Conservation (phyloP, 768 basidiomycete genomes). For the Suillus decipiens region DNA sequence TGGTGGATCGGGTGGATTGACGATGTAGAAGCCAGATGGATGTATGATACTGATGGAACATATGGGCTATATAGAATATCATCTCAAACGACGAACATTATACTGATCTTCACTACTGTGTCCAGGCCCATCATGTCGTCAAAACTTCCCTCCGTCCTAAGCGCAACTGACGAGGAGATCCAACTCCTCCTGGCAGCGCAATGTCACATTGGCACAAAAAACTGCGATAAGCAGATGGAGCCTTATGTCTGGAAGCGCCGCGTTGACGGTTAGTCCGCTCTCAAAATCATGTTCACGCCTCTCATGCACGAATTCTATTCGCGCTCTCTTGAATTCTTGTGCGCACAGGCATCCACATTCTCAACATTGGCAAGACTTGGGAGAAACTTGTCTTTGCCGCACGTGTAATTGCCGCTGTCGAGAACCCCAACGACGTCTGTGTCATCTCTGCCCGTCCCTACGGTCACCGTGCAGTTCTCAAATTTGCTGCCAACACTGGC, state of each 20-base stretch:
- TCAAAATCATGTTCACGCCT: slow-evolving; percentile 14
- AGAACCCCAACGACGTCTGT: slow-evolving; percentile 97
- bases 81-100: slow-evolving; percentile 19
- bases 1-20: slow-evolving; percentile 28
- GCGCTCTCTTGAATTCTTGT: slow-evolving; percentile 2
- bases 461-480: slow-evolving; percentile 99
- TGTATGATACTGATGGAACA: slow-evolving; percentile 34
- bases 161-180: slow-evolving; percentile 97
- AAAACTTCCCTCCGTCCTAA: slow-evolving; percentile 92
- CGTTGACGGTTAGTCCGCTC: slow-evolving; percentile 73
- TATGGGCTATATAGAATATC: slow-evolving; percentile 17
- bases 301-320: slow-evolving; percentile 14
- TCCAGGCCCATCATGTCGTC: slow-evolving; percentile 56
- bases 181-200: slow-evolving; percentile 93
- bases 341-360: slow-evolving; percentile 82
- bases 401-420: slow-evolving; percentile 94
- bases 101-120: background rate
- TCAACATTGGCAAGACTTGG: slow-evolving; percentile 99
- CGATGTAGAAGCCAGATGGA: slow-evolving; percentile 35
- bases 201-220: slow-evolving; percentile 97
- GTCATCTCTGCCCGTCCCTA: slow-evolving; percentile 98
- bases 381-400: slow-evolving; percentile 99
- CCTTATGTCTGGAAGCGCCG: slow-evolving; percentile 98
- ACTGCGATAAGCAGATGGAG: slow-evolving; percentile 99
- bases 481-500: slow-evolving; percentile 97